Evolutionary conservation across 768 basidiomycete genomes (phyloP), one percentile per base, ranked within the genome.

Genomic region (Lanmaoa rubissima): DNA sequence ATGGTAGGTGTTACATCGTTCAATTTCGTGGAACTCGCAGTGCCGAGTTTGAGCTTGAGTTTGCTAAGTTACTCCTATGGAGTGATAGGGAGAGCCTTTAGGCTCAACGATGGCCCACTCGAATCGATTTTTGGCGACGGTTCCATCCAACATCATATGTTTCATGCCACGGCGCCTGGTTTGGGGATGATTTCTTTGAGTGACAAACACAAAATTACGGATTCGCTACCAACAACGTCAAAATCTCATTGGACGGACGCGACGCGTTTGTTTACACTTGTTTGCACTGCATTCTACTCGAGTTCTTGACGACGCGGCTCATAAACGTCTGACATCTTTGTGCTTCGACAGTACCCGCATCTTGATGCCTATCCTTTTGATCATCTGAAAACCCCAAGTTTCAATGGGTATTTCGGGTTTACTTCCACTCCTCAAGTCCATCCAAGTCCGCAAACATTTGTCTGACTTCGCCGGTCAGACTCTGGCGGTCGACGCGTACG

Each of bases 401-500:
- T 48, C 12, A 21, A 97, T 98, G 96, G 96, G 96, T 31, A 98
- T 98, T 55, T 81, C 86, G 55, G 96, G 96, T 13, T 81, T 98
- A 19, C 75, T 98, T 35, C 91, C 94, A 34, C 81, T 96, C 26
- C 82, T 98, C 60, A 95, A 94, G 78, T 83, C 92, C 42, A 95
- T 97, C 38, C 92, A 95, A 66, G 83, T 81, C 53, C 82, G 81
- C 55, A 83, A 78, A 55, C 87, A 91, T 62, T 81, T 98, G 53
- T 87, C 85, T 4, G 90, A 94, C 54, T 93, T 88, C 67, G 73
- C 82, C 45, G 94, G 92, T 14, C 85, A 94, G 69, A 92, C 87
- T 2, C 74, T 98, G 36, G 96, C 92, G 1, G 87, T 98, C 40
- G 96, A 98, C 75, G 95, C 87, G 41, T 99, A 99, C 70, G 94